phyloP scores from a whole-genome alignment of 2,329 filamentous ascomycete species.

The Microdochium trichocladiopsis region DNA sequence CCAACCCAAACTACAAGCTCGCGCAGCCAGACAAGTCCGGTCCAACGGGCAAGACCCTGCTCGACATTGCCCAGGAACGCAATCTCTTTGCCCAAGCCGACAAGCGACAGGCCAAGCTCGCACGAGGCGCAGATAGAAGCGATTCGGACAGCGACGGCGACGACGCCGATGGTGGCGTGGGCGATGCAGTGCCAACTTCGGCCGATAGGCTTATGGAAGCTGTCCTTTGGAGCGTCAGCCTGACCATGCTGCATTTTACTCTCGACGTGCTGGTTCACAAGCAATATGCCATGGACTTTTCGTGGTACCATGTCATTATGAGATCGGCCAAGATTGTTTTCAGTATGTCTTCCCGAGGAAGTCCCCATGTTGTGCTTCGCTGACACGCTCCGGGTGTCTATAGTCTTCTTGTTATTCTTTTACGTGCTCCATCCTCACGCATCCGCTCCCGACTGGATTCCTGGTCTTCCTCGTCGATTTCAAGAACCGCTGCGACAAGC shows the following conservation, averaged over 20 bases:
- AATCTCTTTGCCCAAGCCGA: slow-evolving; percentile 47
- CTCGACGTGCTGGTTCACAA: slow-evolving; percentile 73
- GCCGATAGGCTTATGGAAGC: slow-evolving; percentile 49
- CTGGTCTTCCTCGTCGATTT: slow-evolving; percentile 36
- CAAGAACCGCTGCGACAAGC: slow-evolving; percentile 44
- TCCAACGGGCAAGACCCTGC: slow-evolving; percentile 58
- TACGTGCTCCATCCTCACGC: slow-evolving; percentile 49
- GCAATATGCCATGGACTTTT: slow-evolving; percentile 65
- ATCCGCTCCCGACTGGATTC: slow-evolving; percentile 40
- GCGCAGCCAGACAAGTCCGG: slow-evolving; percentile 62
- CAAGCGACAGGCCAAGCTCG: slow-evolving; percentile 23
- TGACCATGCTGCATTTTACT: slow-evolving; percentile 69
- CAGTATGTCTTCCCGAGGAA: slow-evolving; percentile 30
- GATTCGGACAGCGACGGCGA: slow-evolving; percentile 12
- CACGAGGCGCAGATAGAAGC: slow-evolving; percentile 24
- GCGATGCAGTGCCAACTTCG: slow-evolving; percentile 26
- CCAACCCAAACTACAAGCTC: slow-evolving; percentile 48
- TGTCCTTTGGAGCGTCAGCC: slow-evolving; percentile 49
- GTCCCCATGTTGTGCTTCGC: background rate
- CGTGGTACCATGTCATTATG: slow-evolving; percentile 46
- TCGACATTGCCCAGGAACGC: slow-evolving; percentile 63
- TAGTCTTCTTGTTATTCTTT: slow-evolving; percentile 49
- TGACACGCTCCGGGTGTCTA: background rate
- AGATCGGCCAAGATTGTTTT: slow-evolving; percentile 46
- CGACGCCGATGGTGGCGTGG: slow-evolving; percentile 20